phyloP scores from a whole-genome alignment of 1,139 yeast genomes.

The Yamadazyma diddensiae region DNA sequence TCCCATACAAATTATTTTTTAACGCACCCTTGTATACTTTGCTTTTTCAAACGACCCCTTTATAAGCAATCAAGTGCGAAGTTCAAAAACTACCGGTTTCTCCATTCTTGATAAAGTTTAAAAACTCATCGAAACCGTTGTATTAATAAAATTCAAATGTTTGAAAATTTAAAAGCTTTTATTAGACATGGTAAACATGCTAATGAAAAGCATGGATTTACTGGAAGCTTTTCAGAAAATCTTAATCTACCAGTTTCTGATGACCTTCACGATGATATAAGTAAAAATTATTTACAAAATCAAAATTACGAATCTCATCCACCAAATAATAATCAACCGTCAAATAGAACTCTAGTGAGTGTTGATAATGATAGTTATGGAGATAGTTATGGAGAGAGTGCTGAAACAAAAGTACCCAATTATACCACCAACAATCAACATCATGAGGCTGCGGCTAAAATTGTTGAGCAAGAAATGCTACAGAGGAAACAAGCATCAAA shows the following conservation, averaged over 20 bases:
- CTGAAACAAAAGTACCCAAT: too few species aligned
- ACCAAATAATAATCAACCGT: too few species aligned
- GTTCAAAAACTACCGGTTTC: too few species aligned
- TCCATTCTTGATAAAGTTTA: background rate
- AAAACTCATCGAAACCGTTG: too few species aligned
- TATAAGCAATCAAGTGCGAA: too few species aligned
- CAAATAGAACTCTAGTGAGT: too few species aligned
- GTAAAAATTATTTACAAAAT: background rate
- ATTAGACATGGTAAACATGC: constrained; percentile 86
- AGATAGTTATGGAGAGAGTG: too few species aligned
- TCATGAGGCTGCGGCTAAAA: constrained; percentile 53
- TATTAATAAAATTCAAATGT: too few species aligned
- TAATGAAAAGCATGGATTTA: constrained; percentile 29
- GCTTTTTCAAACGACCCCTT: too few species aligned
- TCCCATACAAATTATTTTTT: too few species aligned
- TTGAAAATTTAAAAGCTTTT: constrained; percentile 69
- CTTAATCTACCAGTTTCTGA: constrained; percentile 4
- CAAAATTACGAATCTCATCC: background rate
- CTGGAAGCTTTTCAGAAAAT: background rate
- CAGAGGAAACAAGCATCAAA: constrained; percentile 31
- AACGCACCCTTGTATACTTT: too few species aligned
- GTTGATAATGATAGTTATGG: too few species aligned
- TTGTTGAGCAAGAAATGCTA: constrained; percentile 60
- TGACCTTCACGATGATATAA: background rate
- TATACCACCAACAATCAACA: constrained; percentile 23